phyloP scores from a whole-genome alignment of 768 basidiomycete genomes.

The Kwoniella pini region DNA sequence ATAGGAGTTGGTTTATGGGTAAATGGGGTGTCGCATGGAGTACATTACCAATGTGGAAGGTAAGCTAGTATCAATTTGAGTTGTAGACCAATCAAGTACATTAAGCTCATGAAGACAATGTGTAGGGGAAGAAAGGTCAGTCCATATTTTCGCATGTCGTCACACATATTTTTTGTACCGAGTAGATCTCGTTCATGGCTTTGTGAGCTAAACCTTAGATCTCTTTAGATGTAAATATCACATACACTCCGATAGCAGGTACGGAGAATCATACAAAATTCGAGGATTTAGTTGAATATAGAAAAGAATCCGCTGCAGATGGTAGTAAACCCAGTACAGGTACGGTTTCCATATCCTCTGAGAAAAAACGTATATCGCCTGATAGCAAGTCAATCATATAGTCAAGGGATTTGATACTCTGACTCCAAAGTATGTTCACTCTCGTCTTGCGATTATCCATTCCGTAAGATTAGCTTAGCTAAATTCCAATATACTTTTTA shows the following conservation, averaged over 20 bases:
- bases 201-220: too few relatives aligned
- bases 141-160: too few relatives aligned
- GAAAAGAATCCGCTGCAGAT: constrained; percentile 36
- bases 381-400: constrained; percentile 5
- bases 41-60: constrained; percentile 59
- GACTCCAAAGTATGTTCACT: constrained; percentile 35
- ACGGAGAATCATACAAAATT: constrained; percentile 37
- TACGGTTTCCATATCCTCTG: too few relatives aligned
- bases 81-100: neutral
- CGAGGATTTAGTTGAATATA: constrained; percentile 56
- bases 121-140: constrained; percentile 54
- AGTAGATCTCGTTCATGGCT: too few relatives aligned
- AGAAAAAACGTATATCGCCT: neutral
- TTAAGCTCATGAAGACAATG: neutral
- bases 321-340: constrained; percentile 49
- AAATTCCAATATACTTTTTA: neutral
- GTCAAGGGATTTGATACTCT: constrained; percentile 53
- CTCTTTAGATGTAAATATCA: constrained; percentile 56
- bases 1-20: constrained; percentile 49
- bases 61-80: constrained; percentile 27
- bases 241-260: constrained; percentile 49
- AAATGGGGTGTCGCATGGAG: constrained; percentile 56
- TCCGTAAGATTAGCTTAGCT: too few relatives aligned
- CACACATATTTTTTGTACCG: too few relatives aligned
- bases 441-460: neutral